Evolutionary conservation across 2,329 filamentous ascomycete genomes (phyloP).

Genomic region (Penicillium sp.): DNA sequence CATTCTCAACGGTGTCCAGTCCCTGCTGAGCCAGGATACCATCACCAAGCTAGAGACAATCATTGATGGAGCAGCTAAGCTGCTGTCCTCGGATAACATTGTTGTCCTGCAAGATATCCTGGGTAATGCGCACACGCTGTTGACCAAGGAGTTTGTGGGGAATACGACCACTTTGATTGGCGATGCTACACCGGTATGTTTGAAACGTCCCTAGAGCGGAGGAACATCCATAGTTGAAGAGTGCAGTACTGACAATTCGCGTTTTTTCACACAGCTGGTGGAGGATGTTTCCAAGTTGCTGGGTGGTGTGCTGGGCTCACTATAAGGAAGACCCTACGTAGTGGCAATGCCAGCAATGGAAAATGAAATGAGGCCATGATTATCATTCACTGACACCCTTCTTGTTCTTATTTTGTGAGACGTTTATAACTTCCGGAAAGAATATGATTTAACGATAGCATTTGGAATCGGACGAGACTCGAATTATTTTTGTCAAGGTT

Average conservation of each 20-base stretch:
- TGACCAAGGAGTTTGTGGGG: constrained; percentile 34
- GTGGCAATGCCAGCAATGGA: not conserved
- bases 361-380: constrained; percentile 1
- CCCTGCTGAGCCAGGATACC: constrained; percentile 23
- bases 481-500: not conserved
- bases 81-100: constrained; percentile 30
- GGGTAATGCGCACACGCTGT: constrained; percentile 30
- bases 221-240: not conserved
- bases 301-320: constrained; percentile 30
- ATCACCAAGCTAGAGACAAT: constrained; percentile 28
- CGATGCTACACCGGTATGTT: constrained; percentile 40
- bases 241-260: not conserved
- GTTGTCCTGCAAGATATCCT: constrained; percentile 32
- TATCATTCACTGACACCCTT: not conserved
- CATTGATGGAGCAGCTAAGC: constrained; percentile 27
- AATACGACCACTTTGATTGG: constrained; percentile 37
- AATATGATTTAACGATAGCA: constrained; percentile 15
- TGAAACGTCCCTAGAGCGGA: not conserved
- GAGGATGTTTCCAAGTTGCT: constrained; percentile 36
- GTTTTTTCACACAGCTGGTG: constrained; percentile 28
- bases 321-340: constrained; percentile 8
- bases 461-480: constrained; percentile 12
- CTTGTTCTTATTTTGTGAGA: not conserved
- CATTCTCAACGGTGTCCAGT: constrained; percentile 28
- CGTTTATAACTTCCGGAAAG: not conserved